phyloP scores from a whole-genome alignment of 2,329 filamentous ascomycete species.

The Bipolaris victoriae region DNA sequence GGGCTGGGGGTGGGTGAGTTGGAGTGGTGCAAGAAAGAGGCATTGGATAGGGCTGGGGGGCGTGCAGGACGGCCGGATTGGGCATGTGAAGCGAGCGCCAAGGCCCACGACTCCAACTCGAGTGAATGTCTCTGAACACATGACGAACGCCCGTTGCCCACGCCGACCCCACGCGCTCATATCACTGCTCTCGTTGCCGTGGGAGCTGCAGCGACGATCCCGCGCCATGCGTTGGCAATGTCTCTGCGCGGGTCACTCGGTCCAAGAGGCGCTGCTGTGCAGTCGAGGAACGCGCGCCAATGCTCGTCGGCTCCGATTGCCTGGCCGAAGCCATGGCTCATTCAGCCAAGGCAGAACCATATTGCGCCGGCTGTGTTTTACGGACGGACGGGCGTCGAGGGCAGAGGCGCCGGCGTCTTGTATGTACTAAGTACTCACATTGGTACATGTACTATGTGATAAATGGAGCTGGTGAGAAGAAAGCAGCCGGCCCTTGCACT shows the following conservation, averaged over 20 bases:
- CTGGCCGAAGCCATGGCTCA: conserved; percentile 25
- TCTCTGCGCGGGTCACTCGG: conserved; percentile 10
- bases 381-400: conserved; percentile 5
- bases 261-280: not conserved
- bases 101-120: conserved; percentile 17
- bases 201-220: conserved; percentile 9
- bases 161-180: conserved; percentile 24
- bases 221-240: conserved; percentile 13
- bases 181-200: not conserved
- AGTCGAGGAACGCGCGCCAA: conserved; percentile 8
- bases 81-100: conserved; percentile 32
- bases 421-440: not conserved
- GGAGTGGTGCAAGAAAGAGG: conserved; percentile 17
- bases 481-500: conserved; percentile 15
- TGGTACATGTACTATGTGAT: too few relatives aligned
- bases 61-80: conserved; percentile 1
- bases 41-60: conserved; percentile 6
- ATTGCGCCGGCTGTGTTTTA: conserved; percentile 21
- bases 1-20: conserved; percentile 13
- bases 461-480: conserved; percentile 9
- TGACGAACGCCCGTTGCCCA: conserved; percentile 9
- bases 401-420: not conserved
- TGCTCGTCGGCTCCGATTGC: conserved; percentile 20
- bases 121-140: conserved; percentile 27
- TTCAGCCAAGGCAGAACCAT: conserved; percentile 39